Evolutionary conservation across 2,329 filamentous ascomycete species (phyloP), one percentile per base, ranked within the genome.

Genomic region (Plenodomus biglobosus): DNA sequence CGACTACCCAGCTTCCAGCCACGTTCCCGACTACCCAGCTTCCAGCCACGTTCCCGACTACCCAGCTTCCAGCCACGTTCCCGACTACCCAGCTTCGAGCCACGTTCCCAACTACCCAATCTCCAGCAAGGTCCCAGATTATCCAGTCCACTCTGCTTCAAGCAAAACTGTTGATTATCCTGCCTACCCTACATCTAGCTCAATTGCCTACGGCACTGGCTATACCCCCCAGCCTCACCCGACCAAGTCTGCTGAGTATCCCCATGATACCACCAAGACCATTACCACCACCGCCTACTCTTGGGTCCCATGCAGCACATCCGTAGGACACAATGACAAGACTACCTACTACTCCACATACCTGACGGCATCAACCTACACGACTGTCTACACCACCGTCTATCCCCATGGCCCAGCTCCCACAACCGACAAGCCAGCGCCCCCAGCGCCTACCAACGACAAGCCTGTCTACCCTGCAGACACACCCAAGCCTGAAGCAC

Each of bases 341-440:
- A 32, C 58, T 3, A 65, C 58, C 21, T 63, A 64, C 56, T 74
- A 71, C 62, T 69, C 64, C 5, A 73, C 70, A 42, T 74, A 67
- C 62, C 55, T 74, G n/a, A 71, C 67, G 8, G 44, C 63, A 2
- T 59, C 59, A 15, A 65, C 60, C 55, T 61, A 59, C 48, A 61
- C 66, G 15, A 32, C 27, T 11, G 11, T 15, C 15, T 32, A 15
- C 6, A 10, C 27, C 11, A 32, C 27, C 3, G 11, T 32, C 27
- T 24, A 32, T 15, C 27, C 27, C 5, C 0, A 64, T 62, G 1
- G 60, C 51, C 43, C 59, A 62, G 27, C 27, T 11, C 27, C 27
- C 3, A 32, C 27, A 15, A 8, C 27, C 11, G 27, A 15, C 27
- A 32, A 32, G 27, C 27, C 27, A 11, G 13, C 27, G 27, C 39